Percentiles rank a stretch among this genome's conserved stretches.
These are phyloP conservation scores for Chimonanthus praecox DNA, from an alignment of 164 flowering plant genomes.

Conservation along the genomic window DNA sequence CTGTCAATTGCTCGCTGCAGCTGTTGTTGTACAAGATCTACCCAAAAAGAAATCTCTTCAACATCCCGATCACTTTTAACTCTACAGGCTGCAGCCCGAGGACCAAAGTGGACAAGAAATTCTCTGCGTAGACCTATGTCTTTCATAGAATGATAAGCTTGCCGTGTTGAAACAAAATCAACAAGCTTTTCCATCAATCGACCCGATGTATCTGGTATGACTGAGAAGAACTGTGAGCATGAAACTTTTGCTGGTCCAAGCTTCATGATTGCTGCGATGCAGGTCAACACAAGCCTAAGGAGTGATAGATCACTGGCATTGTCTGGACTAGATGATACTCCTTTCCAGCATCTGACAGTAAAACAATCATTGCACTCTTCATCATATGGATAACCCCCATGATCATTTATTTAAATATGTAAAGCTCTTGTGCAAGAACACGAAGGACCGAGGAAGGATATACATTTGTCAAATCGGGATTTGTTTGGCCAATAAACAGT, in stretches of 20 bases:
- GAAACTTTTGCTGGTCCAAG: slow-evolving; percentile 94
- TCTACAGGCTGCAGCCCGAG: slow-evolving; percentile 75
- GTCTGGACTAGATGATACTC: slow-evolving; percentile 33
- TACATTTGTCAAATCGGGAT: neutral
- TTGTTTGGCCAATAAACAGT: neutral
- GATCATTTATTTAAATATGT: slow-evolving; percentile 5
- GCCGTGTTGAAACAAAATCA: slow-evolving; percentile 57
- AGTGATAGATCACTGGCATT: slow-evolving; percentile 61
- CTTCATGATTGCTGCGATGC: slow-evolving; percentile 74
- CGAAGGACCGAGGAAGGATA: neutral
- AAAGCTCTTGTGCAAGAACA: neutral
- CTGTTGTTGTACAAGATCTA: slow-evolving; percentile 80
- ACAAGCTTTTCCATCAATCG: slow-evolving; percentile 91
- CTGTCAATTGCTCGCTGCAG: slow-evolving; percentile 81
- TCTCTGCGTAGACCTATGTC: slow-evolving; percentile 84
- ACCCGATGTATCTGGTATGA: slow-evolving; percentile 74
- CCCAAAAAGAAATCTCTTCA: slow-evolving; percentile 90
- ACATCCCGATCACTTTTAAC: slow-evolving; percentile 44
- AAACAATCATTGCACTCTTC: slow-evolving; percentile 4
- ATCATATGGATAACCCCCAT: slow-evolving; percentile 5
- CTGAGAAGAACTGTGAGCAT: slow-evolving; percentile 75
- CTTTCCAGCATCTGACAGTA: slow-evolving; percentile 43
- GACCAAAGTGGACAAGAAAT: slow-evolving; percentile 90
- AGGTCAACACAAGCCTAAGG: slow-evolving; percentile 76
- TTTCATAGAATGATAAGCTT: slow-evolving; percentile 63